Evolutionary conservation across 306 rosid species (phyloP).

Genomic region (Vicia faba): DNA sequence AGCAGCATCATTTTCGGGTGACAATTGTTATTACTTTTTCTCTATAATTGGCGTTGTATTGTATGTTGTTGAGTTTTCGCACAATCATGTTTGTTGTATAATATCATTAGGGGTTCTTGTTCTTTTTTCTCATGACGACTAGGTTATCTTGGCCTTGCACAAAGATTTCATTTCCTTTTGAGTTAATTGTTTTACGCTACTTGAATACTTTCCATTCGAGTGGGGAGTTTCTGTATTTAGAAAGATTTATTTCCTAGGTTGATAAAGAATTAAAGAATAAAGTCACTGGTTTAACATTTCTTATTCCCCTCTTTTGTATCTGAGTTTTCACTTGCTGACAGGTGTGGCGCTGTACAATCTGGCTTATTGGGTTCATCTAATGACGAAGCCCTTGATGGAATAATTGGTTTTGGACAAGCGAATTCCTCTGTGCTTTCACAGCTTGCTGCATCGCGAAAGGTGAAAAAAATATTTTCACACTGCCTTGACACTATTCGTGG

Average conservation of each 20-base stretch:
- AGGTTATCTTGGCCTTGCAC: constrained; percentile 17
- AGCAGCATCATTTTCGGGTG: constrained; percentile 86
- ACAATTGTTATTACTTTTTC: constrained; percentile 13
- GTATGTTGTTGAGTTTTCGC: constrained; percentile 22
- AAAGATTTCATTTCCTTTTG: constrained; percentile 2
- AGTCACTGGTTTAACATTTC: constrained; percentile 1
- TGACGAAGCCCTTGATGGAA: constrained; percentile 77
- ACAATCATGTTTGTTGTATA: constrained; percentile 18
- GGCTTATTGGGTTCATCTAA: constrained; percentile 62
- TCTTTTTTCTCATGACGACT: constrained; percentile 9
- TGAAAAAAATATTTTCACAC: constrained; percentile 83
- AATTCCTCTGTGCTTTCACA: constrained; percentile 90
- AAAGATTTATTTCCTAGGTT: too few relatives aligned
- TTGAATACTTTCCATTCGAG: constrained; percentile 27
- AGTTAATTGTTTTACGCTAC: constrained; percentile 20
- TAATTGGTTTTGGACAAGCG: constrained; percentile 97
- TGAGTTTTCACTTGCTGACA: constrained; percentile 42
- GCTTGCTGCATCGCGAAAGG: constrained; percentile 84
- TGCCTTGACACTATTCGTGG: constrained; percentile 82
- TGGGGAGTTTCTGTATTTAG: constrained; percentile 22
- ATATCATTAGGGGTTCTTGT: constrained; percentile 22
- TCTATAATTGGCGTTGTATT: constrained; percentile 8
- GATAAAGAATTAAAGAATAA: too few relatives aligned
- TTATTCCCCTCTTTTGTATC: constrained; percentile 7
- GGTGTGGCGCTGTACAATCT: constrained; percentile 79